Conservation (phyloP, 495 filamentous ascomycete species). For the Aspergillus saccharolyticus region DNA sequence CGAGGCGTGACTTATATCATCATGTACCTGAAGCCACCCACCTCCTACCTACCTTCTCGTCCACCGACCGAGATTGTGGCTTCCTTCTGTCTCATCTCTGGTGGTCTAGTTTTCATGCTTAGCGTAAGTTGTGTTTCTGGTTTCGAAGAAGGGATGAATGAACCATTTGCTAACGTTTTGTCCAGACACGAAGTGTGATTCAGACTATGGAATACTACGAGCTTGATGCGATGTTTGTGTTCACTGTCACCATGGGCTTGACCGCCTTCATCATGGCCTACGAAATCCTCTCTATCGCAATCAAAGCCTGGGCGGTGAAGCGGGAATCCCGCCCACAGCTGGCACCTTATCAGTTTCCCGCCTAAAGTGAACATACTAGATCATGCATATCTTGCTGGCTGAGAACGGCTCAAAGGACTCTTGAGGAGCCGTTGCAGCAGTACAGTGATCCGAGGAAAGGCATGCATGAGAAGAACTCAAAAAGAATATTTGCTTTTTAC, state of each 20-base stretch:
- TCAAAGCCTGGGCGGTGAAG: conserved; percentile 84
- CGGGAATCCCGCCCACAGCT: conserved; percentile 44
- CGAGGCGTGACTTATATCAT: conserved; percentile 76
- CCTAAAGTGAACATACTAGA: conserved; percentile 10
- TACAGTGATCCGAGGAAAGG: neutral
- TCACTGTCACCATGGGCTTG: conserved; percentile 83
- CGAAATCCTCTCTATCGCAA: conserved; percentile 68
- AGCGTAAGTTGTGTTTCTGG: conserved; percentile 54
- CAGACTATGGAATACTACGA: conserved; percentile 69
- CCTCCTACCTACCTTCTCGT: conserved; percentile 74
- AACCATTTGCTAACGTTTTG: conserved; percentile 1
- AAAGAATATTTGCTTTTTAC: conserved; percentile 12
- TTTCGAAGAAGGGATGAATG: neutral
- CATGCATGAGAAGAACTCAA: neutral
- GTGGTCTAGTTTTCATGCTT: conserved; percentile 89
- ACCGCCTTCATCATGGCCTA: conserved; percentile 83
- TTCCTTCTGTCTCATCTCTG: conserved; percentile 80
- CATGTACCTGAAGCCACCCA: conserved; percentile 76
- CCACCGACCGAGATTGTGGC: conserved; percentile 88
- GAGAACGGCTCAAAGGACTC: neutral
- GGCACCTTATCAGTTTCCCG: conserved; percentile 21
- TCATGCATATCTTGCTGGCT: neutral
- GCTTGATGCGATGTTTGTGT: conserved; percentile 82
- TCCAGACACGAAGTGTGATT: conserved; percentile 65
- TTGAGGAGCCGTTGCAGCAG: neutral